Percentiles rank a stretch among this genome's conserved stretches.
These are phyloP conservation scores for Boeremia exigua DNA, from an alignment of 2,329 filamentous ascomycete species.

Conservation along the genomic window DNA sequence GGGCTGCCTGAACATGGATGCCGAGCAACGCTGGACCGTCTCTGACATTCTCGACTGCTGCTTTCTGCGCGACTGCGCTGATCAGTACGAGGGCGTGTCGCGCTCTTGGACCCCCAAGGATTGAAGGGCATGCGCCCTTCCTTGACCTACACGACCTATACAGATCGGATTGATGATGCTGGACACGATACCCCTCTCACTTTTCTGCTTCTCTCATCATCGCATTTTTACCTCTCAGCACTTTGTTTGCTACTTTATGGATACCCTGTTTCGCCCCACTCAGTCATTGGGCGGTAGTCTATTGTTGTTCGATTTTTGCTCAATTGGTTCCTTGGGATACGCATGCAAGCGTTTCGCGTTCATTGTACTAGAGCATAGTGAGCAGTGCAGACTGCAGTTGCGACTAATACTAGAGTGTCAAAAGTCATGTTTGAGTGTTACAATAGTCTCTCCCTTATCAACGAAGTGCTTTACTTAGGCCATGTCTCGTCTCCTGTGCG, in stretches of 20 bases:
- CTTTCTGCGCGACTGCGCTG: constrained; percentile 57
- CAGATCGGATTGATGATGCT: constrained; percentile 6
- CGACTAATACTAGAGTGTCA: no score
- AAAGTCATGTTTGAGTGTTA: no score
- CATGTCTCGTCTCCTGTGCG: background rate
- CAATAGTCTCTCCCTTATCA: no score
- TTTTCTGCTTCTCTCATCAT: constrained; percentile 7
- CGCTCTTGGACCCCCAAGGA: constrained; percentile 37
- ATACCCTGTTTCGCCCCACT: constrained; percentile 30
- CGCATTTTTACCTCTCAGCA: background rate
- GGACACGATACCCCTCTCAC: constrained; percentile 35
- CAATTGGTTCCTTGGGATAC: background rate
- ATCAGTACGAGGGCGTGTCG: constrained; percentile 36
- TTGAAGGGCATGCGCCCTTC: constrained; percentile 15
- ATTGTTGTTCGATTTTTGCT: background rate
- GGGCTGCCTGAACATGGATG: constrained; percentile 65
- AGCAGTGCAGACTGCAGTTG: background rate
- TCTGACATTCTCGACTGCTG: constrained; percentile 60
- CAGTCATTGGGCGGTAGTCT: constrained; percentile 6
- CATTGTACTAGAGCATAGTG: background rate
- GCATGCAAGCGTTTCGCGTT: background rate
- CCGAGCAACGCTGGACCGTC: constrained; percentile 63
- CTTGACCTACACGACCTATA: background rate
- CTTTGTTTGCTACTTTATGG: constrained; percentile 14
- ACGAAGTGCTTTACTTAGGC: no score